Conservation (phyloP, 2,329 filamentous ascomycete genomes). For the Claviceps pusilla region DNA sequence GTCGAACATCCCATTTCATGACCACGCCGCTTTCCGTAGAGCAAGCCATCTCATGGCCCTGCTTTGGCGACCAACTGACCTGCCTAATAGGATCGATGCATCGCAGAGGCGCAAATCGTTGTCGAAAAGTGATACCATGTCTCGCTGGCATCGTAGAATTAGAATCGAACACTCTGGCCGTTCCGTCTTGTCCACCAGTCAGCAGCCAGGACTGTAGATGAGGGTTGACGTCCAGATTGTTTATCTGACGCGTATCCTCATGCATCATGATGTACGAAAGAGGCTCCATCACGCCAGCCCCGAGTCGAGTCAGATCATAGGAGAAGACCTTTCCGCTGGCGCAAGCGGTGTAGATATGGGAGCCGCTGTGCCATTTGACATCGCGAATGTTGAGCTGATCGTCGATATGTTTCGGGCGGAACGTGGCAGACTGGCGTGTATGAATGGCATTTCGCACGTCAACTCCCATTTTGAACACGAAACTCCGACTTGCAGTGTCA, state of each 20-base stretch:
- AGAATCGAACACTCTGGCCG: conserved; percentile 47
- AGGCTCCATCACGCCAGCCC: conserved; percentile 26
- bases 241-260: conserved; percentile 49
- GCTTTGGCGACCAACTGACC: conserved; percentile 49
- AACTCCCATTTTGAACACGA: conserved; percentile 37
- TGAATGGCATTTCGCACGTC: conserved; percentile 43
- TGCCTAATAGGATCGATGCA: conserved; percentile 36
- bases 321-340: conserved; percentile 50
- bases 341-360: conserved; percentile 46
- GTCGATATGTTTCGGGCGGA: conserved; percentile 24
- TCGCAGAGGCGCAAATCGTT: conserved; percentile 25
- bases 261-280: conserved; percentile 42
- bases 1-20: conserved; percentile 50
- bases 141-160: conserved; percentile 29
- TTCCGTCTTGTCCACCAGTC: conserved; percentile 49
- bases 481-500: conserved; percentile 22
- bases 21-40: conserved; percentile 47
- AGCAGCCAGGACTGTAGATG: conserved; percentile 41
- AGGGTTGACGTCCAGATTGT: conserved; percentile 48
- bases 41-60: conserved; percentile 48
- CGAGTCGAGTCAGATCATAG: conserved; percentile 42
- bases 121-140: conserved; percentile 35
- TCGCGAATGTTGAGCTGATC: conserved; percentile 51
- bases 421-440: conserved; percentile 28
- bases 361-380: conserved; percentile 41